Evolutionary conservation across 176 grass and related monocot genomes (phyloP).

Genomic region (Oryza meyeriana): DNA sequence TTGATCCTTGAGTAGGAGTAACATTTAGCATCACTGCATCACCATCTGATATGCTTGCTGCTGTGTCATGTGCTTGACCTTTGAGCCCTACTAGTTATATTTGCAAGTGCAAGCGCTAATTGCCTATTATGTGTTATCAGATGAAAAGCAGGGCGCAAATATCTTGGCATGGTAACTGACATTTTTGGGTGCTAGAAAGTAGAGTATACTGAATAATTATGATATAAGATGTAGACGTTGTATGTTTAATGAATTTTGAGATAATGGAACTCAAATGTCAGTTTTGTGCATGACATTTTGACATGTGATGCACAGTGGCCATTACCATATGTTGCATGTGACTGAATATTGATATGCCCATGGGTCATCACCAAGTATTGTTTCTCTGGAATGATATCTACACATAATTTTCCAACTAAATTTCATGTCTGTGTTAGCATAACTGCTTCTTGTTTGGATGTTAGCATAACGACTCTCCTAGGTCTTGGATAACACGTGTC

Average conservation of each 20-base stretch:
- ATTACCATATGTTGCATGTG: neutral
- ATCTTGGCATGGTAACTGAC: neutral
- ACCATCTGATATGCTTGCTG: neutral
- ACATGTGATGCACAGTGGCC: neutral
- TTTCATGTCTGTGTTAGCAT: neutral
- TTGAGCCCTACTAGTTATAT: neutral
- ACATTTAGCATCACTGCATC: neutral
- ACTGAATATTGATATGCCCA: neutral
- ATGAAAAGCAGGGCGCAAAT: neutral
- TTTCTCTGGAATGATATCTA: neutral
- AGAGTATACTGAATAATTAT: neutral
- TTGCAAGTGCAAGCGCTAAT: neutral
- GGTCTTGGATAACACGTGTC: neutral
- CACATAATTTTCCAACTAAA: neutral
- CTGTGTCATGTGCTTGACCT: neutral
- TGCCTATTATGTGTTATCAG: neutral
- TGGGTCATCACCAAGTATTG: neutral
- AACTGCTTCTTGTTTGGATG: neutral
- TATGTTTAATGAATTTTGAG: neutral
- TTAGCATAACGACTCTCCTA: neutral
- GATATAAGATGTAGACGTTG: neutral
- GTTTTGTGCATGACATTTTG: neutral
- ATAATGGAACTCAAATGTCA: neutral
- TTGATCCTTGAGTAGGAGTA: conserved; percentile 2
- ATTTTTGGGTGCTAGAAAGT: neutral